These are phyloP conservation scores for Septoria linicola DNA, from an alignment of 2,329 filamentous ascomycete genomes.

Conservation along the genomic window DNA sequence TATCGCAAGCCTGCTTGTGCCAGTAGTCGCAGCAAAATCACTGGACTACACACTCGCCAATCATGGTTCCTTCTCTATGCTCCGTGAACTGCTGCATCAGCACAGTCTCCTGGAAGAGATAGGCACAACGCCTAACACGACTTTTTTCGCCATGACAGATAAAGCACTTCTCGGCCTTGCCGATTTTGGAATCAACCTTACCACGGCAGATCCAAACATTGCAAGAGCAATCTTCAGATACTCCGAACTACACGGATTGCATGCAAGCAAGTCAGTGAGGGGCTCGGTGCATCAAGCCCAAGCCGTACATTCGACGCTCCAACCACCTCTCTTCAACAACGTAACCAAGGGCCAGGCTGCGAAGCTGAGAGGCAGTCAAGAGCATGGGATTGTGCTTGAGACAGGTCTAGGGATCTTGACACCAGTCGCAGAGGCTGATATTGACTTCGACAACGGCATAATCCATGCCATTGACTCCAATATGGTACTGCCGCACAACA, in stretches of 20 bases:
- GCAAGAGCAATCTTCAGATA: slow-evolving; percentile 24
- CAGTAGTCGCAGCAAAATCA: background rate
- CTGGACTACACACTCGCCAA: slow-evolving; percentile 3
- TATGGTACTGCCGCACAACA: slow-evolving; percentile 26
- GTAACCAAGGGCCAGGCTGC: slow-evolving; percentile 19
- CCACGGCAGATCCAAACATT: slow-evolving; percentile 20
- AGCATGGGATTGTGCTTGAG: slow-evolving; percentile 13
- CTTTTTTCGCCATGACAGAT: slow-evolving; percentile 23
- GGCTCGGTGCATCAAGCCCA: background rate
- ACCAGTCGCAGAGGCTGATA: slow-evolving; percentile 12
- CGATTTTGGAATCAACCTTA: slow-evolving; percentile 24
- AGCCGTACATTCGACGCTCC: slow-evolving; percentile 18
- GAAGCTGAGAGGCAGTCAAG: slow-evolving; percentile 16
- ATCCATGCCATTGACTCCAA: slow-evolving; percentile 24
- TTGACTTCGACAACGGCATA: slow-evolving; percentile 19
- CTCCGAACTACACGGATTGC: slow-evolving; percentile 18
- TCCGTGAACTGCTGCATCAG: slow-evolving; percentile 20
- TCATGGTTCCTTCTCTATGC: slow-evolving; percentile 18
- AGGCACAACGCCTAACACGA: slow-evolving; percentile 14
- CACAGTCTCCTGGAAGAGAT: slow-evolving; percentile 18
- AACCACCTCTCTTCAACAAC: slow-evolving; percentile 16
- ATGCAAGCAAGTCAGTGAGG: slow-evolving; percentile 10
- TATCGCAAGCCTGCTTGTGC: background rate
- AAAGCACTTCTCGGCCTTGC: slow-evolving; percentile 12
- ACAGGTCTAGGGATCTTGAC: slow-evolving; percentile 23